Percentiles rank a stretch among this genome's conserved stretches.
These are phyloP conservation scores for Penicillium sp. DNA, from an alignment of 2,329 filamentous ascomycete species.

Conservation along the genomic window DNA sequence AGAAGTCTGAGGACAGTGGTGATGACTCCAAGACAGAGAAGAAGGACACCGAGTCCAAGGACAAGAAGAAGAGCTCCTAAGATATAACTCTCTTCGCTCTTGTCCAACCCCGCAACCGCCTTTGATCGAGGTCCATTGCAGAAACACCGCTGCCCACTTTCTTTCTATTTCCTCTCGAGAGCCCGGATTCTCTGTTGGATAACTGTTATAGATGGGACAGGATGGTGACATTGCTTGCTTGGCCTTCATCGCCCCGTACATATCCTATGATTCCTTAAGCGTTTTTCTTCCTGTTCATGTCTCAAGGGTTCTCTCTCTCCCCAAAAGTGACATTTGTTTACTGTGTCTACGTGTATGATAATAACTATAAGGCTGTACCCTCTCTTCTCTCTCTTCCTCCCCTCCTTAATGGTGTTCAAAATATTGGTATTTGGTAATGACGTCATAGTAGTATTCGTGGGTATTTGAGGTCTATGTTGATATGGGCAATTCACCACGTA, in stretches of 20 bases:
- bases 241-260: slow-evolving; percentile 7
- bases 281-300: slow-evolving; percentile 9
- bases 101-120: not conserved
- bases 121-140: not conserved
- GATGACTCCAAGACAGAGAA: not conserved
- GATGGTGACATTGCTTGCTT: not conserved
- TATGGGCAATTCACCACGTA: not conserved
- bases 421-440: not conserved
- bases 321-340: slow-evolving; percentile 15
- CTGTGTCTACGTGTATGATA: slow-evolving; percentile 17
- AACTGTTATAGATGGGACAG: slow-evolving; percentile 1
- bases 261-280: slow-evolving; percentile 14
- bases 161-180: not conserved
- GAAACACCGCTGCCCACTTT: not conserved
- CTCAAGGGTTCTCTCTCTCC: not conserved
- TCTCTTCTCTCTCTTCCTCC: slow-evolving; percentile 9
- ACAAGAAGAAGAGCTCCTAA: slow-evolving; percentile 18
- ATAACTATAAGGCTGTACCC: slow-evolving; percentile 1
- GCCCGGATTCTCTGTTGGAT: not conserved
- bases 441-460: not conserved
- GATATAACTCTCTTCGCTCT: not conserved
- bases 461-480: not conserved
- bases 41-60: slow-evolving; percentile 13
- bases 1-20: slow-evolving; percentile 21
- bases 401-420: slow-evolving; percentile 6